These are phyloP conservation scores for Byssothecium circinans DNA, from an alignment of 2,329 filamentous ascomycete species.

Conservation along the genomic window DNA sequence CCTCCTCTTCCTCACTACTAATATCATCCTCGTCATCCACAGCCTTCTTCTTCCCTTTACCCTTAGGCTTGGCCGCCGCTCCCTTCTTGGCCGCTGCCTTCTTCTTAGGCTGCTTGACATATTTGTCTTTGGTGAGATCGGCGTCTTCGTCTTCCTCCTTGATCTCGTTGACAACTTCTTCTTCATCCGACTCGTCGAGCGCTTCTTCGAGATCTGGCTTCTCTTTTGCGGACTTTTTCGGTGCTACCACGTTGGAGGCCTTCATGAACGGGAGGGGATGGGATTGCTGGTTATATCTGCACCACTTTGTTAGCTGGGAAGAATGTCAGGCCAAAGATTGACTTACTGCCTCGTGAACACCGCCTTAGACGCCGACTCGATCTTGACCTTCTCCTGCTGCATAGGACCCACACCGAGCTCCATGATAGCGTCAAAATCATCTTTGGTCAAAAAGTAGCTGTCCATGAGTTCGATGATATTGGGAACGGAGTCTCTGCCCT, in stretches of 20 bases:
- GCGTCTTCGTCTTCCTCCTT: conserved; percentile 70
- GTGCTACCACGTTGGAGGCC: conserved; percentile 72
- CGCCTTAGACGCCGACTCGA: conserved; percentile 83
- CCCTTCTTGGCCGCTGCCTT: conserved; percentile 49
- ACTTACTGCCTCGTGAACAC: conserved; percentile 86
- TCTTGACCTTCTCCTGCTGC: conserved; percentile 71
- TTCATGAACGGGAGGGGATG: conserved; percentile 98
- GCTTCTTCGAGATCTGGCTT: conserved; percentile 95
- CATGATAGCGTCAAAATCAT: conserved; percentile 90
- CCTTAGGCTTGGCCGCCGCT: conserved; percentile 44
- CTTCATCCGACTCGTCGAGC: conserved; percentile 85
- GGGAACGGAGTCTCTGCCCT: conserved; percentile 80
- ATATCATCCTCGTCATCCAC: conserved; percentile 36
- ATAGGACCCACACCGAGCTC: conserved; percentile 89
- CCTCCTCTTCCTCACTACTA: conserved; percentile 49
- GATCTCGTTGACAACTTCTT: conserved; percentile 46
- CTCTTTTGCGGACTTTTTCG: conserved; percentile 71
- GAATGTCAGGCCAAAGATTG: neutral
- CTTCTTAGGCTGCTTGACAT: conserved; percentile 87
- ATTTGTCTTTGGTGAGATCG: conserved; percentile 94
- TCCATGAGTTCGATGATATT: conserved; percentile 96
- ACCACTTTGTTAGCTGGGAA: conserved; percentile 14
- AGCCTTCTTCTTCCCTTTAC: conserved; percentile 31
- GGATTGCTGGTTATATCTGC: conserved; percentile 78
- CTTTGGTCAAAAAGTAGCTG: conserved; percentile 89